Percentiles rank a stretch among this genome's conserved stretches.
These are phyloP conservation scores for Phytopythium litorale DNA, from an alignment of 352 stramenopile species.

Conservation along the genomic window DNA sequence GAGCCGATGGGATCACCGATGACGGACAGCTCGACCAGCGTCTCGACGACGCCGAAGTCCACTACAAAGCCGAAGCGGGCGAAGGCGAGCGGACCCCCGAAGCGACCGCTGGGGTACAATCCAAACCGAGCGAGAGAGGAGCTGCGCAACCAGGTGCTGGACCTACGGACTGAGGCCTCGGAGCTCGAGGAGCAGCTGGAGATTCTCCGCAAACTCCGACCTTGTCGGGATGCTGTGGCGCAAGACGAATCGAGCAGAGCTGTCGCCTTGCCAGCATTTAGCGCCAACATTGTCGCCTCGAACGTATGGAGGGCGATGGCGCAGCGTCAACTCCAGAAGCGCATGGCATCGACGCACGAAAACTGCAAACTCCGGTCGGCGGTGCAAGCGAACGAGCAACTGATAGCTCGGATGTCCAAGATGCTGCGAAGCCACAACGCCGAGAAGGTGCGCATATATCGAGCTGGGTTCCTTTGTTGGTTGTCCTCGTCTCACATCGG, in stretches of 20 bases:
- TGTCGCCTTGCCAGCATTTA: neutral
- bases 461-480: neutral
- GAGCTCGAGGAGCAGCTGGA: conserved; percentile 4
- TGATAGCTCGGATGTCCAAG: too few relatives aligned
- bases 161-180: conserved; percentile 7
- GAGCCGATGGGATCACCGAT: too few relatives aligned
- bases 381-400: neutral
- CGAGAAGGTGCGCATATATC: too few relatives aligned
- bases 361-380: conserved; percentile 11
- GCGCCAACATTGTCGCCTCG: neutral
- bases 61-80: neutral
- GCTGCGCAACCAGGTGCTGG: conserved; percentile 15
- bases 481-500: neutral
- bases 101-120: neutral
- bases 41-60: neutral
- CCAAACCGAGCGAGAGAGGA: conserved; percentile 19
- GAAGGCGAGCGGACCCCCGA: neutral
- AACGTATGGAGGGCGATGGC: conserved; percentile 13
- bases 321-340: conserved; percentile 10
- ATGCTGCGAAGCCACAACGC: too few relatives aligned
- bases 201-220: neutral
- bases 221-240: neutral
- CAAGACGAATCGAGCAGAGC: too few relatives aligned
- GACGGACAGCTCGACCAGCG: neutral
- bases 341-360: conserved; percentile 8